Evolutionary conservation across 495 filamentous ascomycete species (phyloP).

Genomic region (Talaromyces borbonicus): DNA sequence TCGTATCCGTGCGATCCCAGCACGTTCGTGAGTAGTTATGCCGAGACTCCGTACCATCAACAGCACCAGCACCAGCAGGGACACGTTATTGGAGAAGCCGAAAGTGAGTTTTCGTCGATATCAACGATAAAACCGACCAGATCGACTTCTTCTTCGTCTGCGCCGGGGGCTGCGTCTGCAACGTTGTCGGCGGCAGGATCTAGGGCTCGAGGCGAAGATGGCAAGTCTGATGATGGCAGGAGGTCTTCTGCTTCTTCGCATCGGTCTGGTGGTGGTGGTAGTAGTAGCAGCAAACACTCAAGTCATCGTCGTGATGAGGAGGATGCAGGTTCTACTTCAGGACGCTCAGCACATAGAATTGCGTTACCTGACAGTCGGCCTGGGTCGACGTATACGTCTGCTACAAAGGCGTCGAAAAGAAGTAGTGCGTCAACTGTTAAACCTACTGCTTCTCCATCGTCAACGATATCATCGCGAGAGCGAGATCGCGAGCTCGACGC

Average conservation of each 20-base stretch:
- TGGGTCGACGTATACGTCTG: conserved; percentile 8
- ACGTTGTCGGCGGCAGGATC: too few species aligned
- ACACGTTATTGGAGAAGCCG: conserved; percentile 16
- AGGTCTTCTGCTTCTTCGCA: background rate
- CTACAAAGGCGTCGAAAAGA: conserved; percentile 4
- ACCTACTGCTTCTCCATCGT: background rate
- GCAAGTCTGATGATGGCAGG: too few species aligned
- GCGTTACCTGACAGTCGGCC: conserved; percentile 18
- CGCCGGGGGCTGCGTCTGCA: too few species aligned
- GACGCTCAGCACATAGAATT: conserved; percentile 20
- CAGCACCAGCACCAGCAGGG: conserved; percentile 14
- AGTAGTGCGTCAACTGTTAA: conserved; percentile 1
- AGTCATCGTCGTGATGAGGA: conserved; percentile 10
- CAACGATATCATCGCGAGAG: background rate
- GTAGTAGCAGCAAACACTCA: conserved; percentile 6
- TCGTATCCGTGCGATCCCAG: conserved; percentile 23
- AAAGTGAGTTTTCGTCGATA: conserved; percentile 26
- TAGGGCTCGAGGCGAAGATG: too few species aligned
- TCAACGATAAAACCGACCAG: conserved; percentile 38
- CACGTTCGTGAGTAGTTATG: conserved; percentile 34
- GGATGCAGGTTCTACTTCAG: background rate
- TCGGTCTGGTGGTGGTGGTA: background rate
- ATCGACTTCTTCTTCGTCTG: background rate
- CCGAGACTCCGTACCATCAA: conserved; percentile 26
- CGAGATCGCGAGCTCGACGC: conserved; percentile 12